phyloP scores from a whole-genome alignment of 208 protist species.

The Plasmodiophora brassicae region DNA sequence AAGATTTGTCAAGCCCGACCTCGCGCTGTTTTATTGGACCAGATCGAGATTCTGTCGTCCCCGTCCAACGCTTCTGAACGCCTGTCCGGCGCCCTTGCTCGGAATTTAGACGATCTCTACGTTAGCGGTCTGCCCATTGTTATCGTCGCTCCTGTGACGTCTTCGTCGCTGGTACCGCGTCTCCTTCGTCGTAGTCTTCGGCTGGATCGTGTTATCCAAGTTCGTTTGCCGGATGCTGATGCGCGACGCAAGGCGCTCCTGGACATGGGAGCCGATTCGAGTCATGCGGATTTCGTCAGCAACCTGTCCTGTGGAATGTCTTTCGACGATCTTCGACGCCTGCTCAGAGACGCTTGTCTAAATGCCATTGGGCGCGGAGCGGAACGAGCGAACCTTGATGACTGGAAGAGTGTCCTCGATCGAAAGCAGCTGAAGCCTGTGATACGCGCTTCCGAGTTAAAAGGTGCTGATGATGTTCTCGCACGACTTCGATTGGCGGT shows the following conservation, averaged over 20 bases:
- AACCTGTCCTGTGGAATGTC: not conserved
- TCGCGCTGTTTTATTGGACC: not conserved
- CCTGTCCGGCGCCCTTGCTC: not conserved
- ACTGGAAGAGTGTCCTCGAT: not conserved
- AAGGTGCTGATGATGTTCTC: not conserved
- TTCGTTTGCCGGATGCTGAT: not conserved
- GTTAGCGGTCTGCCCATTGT: not conserved
- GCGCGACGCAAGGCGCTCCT: not conserved
- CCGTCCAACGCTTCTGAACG: not conserved
- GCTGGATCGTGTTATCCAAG: not conserved
- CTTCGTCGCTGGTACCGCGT: not conserved
- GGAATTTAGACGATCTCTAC: not conserved
- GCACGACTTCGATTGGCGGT: not conserved
- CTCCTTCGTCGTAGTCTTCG: not conserved
- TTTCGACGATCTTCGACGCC: not conserved
- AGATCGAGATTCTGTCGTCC: not conserved
- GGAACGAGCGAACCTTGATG: not conserved
- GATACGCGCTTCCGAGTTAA: not conserved
- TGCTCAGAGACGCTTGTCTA: not conserved
- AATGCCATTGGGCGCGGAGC: not conserved
- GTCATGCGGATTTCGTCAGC: not conserved
- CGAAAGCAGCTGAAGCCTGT: not conserved
- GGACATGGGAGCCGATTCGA: not conserved
- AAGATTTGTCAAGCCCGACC: not conserved
- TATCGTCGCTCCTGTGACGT: not conserved